phyloP scores from a whole-genome alignment of 2,329 filamentous ascomycete genomes.

The Macrophomina tecta region DNA sequence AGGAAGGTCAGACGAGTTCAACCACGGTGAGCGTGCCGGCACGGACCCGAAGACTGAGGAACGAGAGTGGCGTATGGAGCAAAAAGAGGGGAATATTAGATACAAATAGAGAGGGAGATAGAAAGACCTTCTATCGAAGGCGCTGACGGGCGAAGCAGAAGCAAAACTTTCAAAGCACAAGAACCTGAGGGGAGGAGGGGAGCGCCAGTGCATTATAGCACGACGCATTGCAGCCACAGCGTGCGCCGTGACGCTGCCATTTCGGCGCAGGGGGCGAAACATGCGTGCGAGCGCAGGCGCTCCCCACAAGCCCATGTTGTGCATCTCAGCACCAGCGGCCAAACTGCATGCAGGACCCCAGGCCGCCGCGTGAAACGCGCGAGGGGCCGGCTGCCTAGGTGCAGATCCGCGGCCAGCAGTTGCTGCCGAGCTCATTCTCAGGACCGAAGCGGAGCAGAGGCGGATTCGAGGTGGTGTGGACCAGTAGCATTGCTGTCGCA shows the following conservation, averaged over 20 bases:
- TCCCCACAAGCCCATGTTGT: constrained; percentile 8
- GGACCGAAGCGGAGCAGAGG: constrained; percentile 2
- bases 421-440: background rate
- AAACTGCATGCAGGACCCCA: constrained; percentile 3
- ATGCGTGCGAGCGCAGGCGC: constrained; percentile 5
- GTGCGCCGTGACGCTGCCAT: constrained; percentile 9
- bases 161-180: background rate
- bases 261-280: constrained; percentile 24
- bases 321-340: constrained; percentile 7
- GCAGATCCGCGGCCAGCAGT: background rate
- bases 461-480: background rate
- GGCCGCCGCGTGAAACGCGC: constrained; percentile 16
- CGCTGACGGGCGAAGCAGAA: background rate
- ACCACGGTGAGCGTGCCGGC: constrained; percentile 19
- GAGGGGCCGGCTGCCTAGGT: background rate
- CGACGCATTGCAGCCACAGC: constrained; percentile 7
- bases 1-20: constrained; percentile 5
- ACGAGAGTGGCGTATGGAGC: background rate
- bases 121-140: constrained; percentile 22
- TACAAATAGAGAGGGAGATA: constrained; percentile 6
- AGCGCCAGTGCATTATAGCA: constrained; percentile 16
- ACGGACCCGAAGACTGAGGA: background rate
- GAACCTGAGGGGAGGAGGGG: background rate
- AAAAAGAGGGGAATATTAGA: constrained; percentile 3
- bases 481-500: constrained; percentile 1